Evolutionary conservation across 108 stramenopile genomes (phyloP), one percentile per base, ranked within the genome.

Genomic region (Skeletonema menzelii): DNA sequence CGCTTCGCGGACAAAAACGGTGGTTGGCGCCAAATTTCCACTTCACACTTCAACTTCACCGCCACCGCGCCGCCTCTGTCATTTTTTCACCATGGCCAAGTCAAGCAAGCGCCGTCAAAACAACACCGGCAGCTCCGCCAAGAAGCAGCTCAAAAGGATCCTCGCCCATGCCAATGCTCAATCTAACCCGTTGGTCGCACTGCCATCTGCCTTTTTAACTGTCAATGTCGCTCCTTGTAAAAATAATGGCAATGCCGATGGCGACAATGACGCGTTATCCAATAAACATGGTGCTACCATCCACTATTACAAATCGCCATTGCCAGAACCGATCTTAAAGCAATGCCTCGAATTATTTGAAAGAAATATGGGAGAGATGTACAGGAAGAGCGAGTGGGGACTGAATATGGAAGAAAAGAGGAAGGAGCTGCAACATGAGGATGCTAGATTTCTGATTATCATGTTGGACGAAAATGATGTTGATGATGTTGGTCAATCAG

Each of bases 331-430:
- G 12, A 32, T 81, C 26, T 63, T 71, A 4, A 35, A 59, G 11
- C 80, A 81, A 70, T 90, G 77, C 53, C 49, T 83, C 2, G 12
- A 60, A 17, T 44, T 95, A 55, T 95, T 95, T 62, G 63, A 87
- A 68, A 38, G 24, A 0, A 95, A 95, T 67, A 95, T 95, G 94
- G 87, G 78, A 0, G 81, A 85, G 12, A 59, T 88, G 70, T 95
- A 95, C 60, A 32, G 28, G 61, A 44, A 82, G 11, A 87, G 86
- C 63, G 79, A 79, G 2, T 95, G 94, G 94, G 94, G 94, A 34
- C 73, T 95, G 28, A 71, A 95, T 68, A 69, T 92, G 77, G 72
- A 84, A 14, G 77, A 82, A 24, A 95, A 95, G 49, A n/a, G 38
- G 38, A 65, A 59, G 12, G 94, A 95, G 68, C 56, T 95, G 27